These are phyloP conservation scores for Gentiana macrophylla DNA, from an alignment of 257 asterid species.

Conservation along the genomic window DNA sequence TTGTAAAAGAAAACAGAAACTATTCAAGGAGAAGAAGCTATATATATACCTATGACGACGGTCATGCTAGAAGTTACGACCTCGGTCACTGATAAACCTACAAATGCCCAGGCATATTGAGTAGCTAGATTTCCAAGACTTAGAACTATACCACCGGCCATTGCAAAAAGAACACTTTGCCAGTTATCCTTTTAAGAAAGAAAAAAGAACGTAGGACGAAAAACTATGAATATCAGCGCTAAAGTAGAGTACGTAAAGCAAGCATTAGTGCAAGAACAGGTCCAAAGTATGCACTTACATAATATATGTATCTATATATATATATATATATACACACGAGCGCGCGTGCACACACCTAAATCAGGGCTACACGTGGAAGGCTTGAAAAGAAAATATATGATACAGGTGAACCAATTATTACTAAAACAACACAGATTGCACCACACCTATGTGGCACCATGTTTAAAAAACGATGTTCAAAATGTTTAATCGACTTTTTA, in stretches of 20 bases:
- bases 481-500: no score
- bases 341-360: no score
- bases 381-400: no score
- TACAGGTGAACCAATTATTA: no score
- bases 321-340: no score
- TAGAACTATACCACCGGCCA: constrained; percentile 83
- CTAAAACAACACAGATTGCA: no score
- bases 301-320: no score
- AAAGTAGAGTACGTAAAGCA: not conserved
- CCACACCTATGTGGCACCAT: no score
- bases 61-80: constrained; percentile 80
- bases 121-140: constrained; percentile 87
- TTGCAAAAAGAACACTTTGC: constrained; percentile 74
- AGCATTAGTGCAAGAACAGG: no score
- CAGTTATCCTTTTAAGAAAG: constrained; percentile 57
- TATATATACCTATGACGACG: constrained; percentile 68
- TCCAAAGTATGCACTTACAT: no score
- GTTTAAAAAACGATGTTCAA: no score
- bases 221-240: not conserved
- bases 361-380: no score
- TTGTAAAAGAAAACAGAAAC: not conserved
- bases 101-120: constrained; percentile 93
- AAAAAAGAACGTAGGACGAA: not conserved
- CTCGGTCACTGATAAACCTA: constrained; percentile 86
- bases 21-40: constrained; percentile 3